Conservation (phyloP, 1,284 basidiomycete genomes). For the Rugosomyces carneus region DNA sequence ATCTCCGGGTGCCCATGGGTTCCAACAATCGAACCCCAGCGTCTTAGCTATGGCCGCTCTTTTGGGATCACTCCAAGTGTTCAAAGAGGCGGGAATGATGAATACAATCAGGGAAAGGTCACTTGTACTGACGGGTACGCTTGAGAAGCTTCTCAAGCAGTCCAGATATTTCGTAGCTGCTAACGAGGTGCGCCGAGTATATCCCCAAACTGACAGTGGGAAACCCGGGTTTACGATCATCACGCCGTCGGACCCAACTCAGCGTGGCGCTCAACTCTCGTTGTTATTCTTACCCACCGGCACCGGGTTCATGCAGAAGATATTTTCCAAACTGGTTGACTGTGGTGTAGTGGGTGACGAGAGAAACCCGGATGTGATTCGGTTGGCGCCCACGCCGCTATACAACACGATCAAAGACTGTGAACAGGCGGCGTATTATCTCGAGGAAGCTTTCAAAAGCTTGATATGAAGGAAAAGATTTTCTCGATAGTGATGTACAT, state of each 20-base stretch:
- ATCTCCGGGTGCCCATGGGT: constrained; percentile 87
- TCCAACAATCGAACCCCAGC: constrained; percentile 92
- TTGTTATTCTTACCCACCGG: constrained; percentile 67
- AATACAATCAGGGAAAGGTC: constrained; percentile 63
- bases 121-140: constrained; percentile 59
- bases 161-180: constrained; percentile 59
- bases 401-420: constrained; percentile 83
- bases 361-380: constrained; percentile 84
- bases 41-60: constrained; percentile 76
- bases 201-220: constrained; percentile 20
- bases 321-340: constrained; percentile 57
- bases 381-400: constrained; percentile 77
- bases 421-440: constrained; percentile 53
- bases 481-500: background rate
- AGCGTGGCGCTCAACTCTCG: constrained; percentile 83
- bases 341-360: constrained; percentile 87
- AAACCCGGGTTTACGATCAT: constrained; percentile 77
- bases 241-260: constrained; percentile 64
- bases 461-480: constrained; percentile 2
- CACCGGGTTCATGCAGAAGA: constrained; percentile 62
- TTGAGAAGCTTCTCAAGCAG: constrained; percentile 59
- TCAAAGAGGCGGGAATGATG: constrained; percentile 76
- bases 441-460: constrained; percentile 51
- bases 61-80: constrained; percentile 76
- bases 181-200: constrained; percentile 30